Percentiles rank a stretch among this genome's conserved stretches.
Conservation (phyloP, 306 rosid species). For the Begonia masoniana region DNA sequence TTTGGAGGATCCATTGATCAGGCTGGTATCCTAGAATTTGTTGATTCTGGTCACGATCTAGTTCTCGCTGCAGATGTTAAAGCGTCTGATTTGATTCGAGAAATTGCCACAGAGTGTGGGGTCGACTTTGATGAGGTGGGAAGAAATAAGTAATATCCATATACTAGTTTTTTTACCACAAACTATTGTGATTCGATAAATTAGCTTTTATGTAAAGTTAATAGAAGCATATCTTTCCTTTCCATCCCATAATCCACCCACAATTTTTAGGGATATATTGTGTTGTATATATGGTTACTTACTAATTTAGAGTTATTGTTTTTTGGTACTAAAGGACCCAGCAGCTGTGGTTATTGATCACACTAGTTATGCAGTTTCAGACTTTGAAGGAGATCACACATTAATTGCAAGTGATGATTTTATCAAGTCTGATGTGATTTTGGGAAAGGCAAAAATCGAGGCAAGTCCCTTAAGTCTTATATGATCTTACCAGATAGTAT, state of each 20-base stretch:
- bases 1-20: slow-evolving; percentile 83
- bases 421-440: slow-evolving; percentile 55
- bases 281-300: too few relatives aligned
- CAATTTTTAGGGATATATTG: too few relatives aligned
- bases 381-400: slow-evolving; percentile 83
- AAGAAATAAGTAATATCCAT: not conserved
- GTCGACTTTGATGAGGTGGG: slow-evolving; percentile 95
- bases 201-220: too few relatives aligned
- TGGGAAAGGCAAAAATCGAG: slow-evolving; percentile 74
- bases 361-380: slow-evolving; percentile 63
- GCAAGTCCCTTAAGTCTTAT: slow-evolving; percentile 18
- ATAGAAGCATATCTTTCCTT: too few relatives aligned
- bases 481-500: too few relatives aligned
- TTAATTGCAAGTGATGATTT: slow-evolving; percentile 79
- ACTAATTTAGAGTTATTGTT: too few relatives aligned
- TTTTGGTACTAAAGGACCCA: slow-evolving; percentile 29
- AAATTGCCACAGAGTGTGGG: slow-evolving; percentile 76
- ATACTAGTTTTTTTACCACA: too few relatives aligned
- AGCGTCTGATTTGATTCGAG: slow-evolving; percentile 82
- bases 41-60: slow-evolving; percentile 94
- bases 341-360: slow-evolving; percentile 78
- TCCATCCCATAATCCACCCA: too few relatives aligned
- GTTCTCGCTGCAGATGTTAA: slow-evolving; percentile 60
- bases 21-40: slow-evolving; percentile 75
- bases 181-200: too few relatives aligned